These are phyloP conservation scores for Nicotiana obtusifolia DNA, from an alignment of 257 asterid species.

Conservation along the genomic window DNA sequence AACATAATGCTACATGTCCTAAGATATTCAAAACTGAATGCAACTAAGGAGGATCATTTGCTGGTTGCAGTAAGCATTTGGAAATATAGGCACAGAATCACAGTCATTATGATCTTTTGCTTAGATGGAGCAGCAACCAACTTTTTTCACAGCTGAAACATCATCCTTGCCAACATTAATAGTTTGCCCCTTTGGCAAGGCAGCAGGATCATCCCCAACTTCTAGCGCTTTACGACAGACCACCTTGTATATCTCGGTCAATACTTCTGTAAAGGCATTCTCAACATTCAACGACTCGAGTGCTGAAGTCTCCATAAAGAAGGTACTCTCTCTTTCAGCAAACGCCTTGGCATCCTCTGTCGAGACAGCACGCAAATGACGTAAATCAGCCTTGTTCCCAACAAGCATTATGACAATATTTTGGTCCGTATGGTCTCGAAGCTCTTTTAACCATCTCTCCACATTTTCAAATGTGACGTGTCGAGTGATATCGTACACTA, in stretches of 20 bases:
- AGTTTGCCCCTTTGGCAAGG: slow-evolving; percentile 55
- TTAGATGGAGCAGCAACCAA: slow-evolving; percentile 50
- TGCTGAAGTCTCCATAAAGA: slow-evolving; percentile 65
- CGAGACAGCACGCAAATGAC: slow-evolving; percentile 59
- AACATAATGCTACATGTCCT: background rate
- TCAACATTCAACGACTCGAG: slow-evolving; percentile 68
- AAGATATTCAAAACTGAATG: slow-evolving; percentile 4
- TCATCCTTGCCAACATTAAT: slow-evolving; percentile 46
- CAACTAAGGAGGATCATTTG: background rate
- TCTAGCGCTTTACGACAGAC: slow-evolving; percentile 63
- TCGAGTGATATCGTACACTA: slow-evolving; percentile 63
- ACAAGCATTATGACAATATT: slow-evolving; percentile 67
- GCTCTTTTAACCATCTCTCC: slow-evolving; percentile 66
- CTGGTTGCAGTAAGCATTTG: background rate
- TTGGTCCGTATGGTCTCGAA: slow-evolving; percentile 63
- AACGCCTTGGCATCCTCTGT: slow-evolving; percentile 50
- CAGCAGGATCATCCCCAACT: slow-evolving; percentile 49
- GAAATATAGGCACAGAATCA: background rate
- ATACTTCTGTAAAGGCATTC: slow-evolving; percentile 62
- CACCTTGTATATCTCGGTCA: slow-evolving; percentile 51
- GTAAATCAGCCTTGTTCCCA: slow-evolving; percentile 67
- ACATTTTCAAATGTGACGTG: slow-evolving; percentile 61
- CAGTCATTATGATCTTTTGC: background rate
- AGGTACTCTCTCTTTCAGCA: slow-evolving; percentile 52
- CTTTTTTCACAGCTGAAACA: slow-evolving; percentile 51